These are phyloP conservation scores for Pochonia chlamydosporia DNA, from an alignment of 2,329 filamentous ascomycete species.

Conservation along the genomic window DNA sequence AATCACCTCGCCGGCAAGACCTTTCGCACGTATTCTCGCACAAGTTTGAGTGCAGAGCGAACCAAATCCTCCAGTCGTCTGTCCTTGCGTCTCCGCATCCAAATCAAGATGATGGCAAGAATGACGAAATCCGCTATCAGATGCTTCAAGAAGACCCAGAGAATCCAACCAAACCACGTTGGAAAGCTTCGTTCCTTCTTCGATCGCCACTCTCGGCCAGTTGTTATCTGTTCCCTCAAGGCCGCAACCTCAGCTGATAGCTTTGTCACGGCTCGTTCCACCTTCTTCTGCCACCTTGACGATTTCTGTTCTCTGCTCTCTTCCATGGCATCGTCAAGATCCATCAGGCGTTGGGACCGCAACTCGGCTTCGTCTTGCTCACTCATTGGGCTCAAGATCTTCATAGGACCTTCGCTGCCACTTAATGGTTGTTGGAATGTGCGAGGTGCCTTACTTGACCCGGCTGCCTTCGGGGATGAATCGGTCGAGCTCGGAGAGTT, in stretches of 20 bases:
- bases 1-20: constrained; percentile 52
- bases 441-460: constrained; percentile 23
- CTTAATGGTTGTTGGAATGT: constrained; percentile 42
- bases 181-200: constrained; percentile 59
- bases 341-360: constrained; percentile 42
- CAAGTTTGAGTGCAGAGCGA: constrained; percentile 52
- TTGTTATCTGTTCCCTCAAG: constrained; percentile 81
- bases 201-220: constrained; percentile 64
- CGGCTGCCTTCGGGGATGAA: constrained; percentile 45
- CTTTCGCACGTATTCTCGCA: constrained; percentile 53
- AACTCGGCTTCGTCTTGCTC: constrained; percentile 67
- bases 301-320: constrained; percentile 32
- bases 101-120: constrained; percentile 60
- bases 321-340: constrained; percentile 39
- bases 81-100: constrained; percentile 68
- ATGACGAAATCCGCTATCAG: constrained; percentile 65
- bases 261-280: constrained; percentile 81
- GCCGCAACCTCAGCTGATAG: constrained; percentile 92
- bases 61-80: constrained; percentile 68
- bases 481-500: constrained; percentile 64
- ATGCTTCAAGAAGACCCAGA: constrained; percentile 69
- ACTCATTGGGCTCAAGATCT: constrained; percentile 78
- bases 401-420: constrained; percentile 52
- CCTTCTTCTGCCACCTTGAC: constrained; percentile 69
- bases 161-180: constrained; percentile 64